A percentile compares a stretch with the other conserved stretches of the same genome.
phyloP scores from a whole-genome alignment of 306 rosid species.

The Casuarina equisetifolia region DNA sequence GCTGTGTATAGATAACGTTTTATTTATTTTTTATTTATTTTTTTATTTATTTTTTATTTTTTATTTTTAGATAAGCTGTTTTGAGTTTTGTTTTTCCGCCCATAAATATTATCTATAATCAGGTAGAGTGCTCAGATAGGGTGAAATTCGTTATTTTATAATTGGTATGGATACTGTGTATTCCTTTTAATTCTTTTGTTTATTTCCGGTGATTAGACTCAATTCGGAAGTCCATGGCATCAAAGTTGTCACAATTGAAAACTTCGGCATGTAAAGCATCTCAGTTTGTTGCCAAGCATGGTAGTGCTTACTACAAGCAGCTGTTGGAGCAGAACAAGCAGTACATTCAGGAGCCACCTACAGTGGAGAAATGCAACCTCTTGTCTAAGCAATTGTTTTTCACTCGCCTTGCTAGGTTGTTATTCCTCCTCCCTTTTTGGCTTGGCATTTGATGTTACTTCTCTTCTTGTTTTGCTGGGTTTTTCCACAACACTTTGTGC shows the following conservation, averaged over 20 bases:
- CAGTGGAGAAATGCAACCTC: conserved; percentile 74
- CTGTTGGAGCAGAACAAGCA: conserved; percentile 88
- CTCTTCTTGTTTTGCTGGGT: conserved; percentile 6
- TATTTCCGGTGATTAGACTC: conserved; percentile 11
- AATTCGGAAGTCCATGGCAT: conserved; percentile 55
- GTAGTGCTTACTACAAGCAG: conserved; percentile 69
- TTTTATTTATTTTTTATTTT: no score
- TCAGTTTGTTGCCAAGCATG: conserved; percentile 55
- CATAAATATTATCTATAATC: not conserved
- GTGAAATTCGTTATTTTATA: not conserved
- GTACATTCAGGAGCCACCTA: conserved; percentile 84
- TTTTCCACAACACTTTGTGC: not conserved
- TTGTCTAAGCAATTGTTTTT: conserved; percentile 80
- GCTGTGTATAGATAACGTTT: not conserved
- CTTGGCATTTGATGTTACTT: conserved; percentile 9
- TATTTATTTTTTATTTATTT: no score
- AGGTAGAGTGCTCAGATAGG: not conserved
- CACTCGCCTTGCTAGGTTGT: conserved; percentile 94
- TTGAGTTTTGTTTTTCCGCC: not conserved
- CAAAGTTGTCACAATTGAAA: conserved; percentile 70
- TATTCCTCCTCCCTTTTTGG: conserved; percentile 18
- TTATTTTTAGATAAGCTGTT: not conserved
- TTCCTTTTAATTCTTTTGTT: not conserved
- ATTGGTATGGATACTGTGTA: not conserved
- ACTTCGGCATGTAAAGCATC: conserved; percentile 86